These are phyloP conservation scores for Fraxinus angustifolia DNA, from an alignment of 305 asterid genomes.

Conservation along the genomic window DNA sequence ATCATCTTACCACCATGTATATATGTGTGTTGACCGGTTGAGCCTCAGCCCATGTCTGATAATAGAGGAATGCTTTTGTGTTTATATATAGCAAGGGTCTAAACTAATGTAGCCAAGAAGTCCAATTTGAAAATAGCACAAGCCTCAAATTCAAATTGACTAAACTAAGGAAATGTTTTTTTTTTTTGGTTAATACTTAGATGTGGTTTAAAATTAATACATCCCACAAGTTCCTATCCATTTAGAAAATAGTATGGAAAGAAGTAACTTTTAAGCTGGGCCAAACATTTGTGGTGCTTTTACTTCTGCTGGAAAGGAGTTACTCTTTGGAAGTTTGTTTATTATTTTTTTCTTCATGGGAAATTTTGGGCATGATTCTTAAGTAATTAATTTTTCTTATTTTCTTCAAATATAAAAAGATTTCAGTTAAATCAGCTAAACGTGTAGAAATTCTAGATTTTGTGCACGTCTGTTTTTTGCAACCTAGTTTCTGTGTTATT, in stretches of 20 bases:
- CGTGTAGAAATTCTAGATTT: background rate
- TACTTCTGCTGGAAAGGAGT: background rate
- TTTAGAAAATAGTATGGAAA: background rate
- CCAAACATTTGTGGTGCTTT: background rate
- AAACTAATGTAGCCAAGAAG: background rate
- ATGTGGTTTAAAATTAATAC: background rate
- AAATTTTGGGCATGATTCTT: background rate
- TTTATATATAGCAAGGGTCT: background rate
- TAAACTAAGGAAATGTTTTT: background rate
- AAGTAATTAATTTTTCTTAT: background rate
- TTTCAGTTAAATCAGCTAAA: background rate
- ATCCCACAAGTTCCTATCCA: background rate
- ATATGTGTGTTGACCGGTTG: background rate
- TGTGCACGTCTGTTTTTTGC: background rate
- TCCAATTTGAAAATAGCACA: background rate
- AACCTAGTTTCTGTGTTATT: background rate
- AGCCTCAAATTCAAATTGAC: background rate
- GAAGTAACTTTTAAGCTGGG: background rate
- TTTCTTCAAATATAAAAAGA: background rate
- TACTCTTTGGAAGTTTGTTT: too few relatives aligned
- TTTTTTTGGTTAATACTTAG: background rate
- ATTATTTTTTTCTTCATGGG: too few relatives aligned
- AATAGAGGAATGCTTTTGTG: background rate
- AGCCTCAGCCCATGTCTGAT: background rate
- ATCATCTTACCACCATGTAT: background rate